Conservation (phyloP, 805 yeast genomes). For the Yarrowia phangngaensis region DNA sequence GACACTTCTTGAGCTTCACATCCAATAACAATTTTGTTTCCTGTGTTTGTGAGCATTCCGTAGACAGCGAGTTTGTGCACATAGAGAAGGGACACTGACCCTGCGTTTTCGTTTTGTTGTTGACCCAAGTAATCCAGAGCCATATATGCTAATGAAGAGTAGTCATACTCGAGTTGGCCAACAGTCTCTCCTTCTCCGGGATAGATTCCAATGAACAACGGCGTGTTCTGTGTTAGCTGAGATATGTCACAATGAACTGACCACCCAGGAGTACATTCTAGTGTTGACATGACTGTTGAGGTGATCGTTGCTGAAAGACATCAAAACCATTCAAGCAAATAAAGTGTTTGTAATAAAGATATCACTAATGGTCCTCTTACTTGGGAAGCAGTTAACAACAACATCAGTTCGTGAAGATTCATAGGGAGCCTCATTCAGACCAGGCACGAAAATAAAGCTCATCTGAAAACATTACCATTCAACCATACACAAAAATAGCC, state of each 20-base stretch:
- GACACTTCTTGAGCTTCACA: slow-evolving; percentile 33
- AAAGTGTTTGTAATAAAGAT: no score
- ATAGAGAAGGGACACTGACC: background rate
- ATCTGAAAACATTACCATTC: no score
- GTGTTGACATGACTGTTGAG: background rate
- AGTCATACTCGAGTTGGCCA: slow-evolving; percentile 17
- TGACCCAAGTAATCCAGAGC: slow-evolving; percentile 25
- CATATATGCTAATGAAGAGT: slow-evolving; percentile 25
- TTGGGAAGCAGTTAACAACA: no score
- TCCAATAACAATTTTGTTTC: slow-evolving; percentile 38
- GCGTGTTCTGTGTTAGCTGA: slow-evolving; percentile 18
- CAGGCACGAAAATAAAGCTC: no score
- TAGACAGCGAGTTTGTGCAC: slow-evolving; percentile 37
- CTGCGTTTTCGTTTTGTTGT: slow-evolving; percentile 16
- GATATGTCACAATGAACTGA: background rate
- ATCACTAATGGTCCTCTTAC: no score
- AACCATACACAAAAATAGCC: background rate
- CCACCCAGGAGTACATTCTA: background rate
- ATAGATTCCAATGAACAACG: slow-evolving; percentile 23
- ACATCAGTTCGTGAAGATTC: no score
- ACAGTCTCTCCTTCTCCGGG: slow-evolving; percentile 12
- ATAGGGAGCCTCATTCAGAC: no score
- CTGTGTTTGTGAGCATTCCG: slow-evolving; percentile 39
- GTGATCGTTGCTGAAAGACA: no score
- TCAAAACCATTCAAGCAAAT: no score